Conservation (phyloP, 371 early-diverging fungal species). For the Gilbertella persicaria region DNA sequence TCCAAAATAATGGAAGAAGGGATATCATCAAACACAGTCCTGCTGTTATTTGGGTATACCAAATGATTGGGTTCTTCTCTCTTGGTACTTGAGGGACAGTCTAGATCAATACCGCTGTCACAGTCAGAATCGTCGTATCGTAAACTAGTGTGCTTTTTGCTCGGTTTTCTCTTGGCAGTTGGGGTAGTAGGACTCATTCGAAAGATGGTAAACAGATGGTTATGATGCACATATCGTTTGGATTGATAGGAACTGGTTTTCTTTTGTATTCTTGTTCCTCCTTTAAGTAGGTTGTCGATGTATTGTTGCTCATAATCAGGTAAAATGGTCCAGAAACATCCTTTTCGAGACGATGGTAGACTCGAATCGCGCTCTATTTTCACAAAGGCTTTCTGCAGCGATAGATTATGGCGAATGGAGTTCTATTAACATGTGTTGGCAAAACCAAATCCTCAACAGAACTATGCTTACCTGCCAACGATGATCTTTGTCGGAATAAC, state of each 20-base stretch:
- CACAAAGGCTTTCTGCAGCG: slow-evolving; percentile 89
- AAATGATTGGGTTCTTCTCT: too few relatives aligned
- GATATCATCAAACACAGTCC: not conserved
- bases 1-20: not conserved
- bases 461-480: slow-evolving; percentile 91
- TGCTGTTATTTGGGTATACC: not conserved
- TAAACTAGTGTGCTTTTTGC: not conserved
- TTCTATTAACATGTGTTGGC: slow-evolving; percentile 3
- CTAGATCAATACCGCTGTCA: slow-evolving; percentile 24
- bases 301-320: slow-evolving; percentile 43
- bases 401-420: slow-evolving; percentile 88
- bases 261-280: slow-evolving; percentile 1
- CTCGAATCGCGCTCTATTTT: slow-evolving; percentile 86
- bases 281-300: slow-evolving; percentile 37
- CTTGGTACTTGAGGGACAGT: too few relatives aligned
- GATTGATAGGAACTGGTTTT: slow-evolving; percentile 1
- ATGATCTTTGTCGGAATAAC: slow-evolving; percentile 69
- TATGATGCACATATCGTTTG: too few relatives aligned
- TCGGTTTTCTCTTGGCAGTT: not conserved
- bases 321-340: slow-evolving; percentile 90
- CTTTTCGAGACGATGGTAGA: slow-evolving; percentile 86
- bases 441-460: too few relatives aligned
- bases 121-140: slow-evolving; percentile 22
- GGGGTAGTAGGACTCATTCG: slow-evolving; percentile 15
- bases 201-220: slow-evolving; percentile 21